Conservation (phyloP, 257 asterid genomes). For the Scutellaria barbata region DNA sequence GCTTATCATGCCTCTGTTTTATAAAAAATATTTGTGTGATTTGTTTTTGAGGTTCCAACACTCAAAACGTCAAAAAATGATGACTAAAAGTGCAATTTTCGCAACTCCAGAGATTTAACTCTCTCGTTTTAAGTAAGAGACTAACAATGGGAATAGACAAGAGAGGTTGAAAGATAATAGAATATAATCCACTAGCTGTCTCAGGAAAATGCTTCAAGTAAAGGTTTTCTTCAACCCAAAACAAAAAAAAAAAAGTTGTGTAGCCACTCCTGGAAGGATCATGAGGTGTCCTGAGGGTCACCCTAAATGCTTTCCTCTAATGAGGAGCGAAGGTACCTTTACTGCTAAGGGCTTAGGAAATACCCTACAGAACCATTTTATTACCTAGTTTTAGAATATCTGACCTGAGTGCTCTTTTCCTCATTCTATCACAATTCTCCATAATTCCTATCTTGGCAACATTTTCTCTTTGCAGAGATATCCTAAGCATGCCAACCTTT, state of each 20-base stretch:
- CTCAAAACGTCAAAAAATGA: not conserved
- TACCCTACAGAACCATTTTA: not conserved
- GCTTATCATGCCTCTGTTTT: conserved; percentile 8
- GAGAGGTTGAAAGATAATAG: not conserved
- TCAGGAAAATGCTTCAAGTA: not conserved
- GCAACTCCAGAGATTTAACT: conserved; percentile 7
- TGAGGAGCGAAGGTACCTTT: no score
- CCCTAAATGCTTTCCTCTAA: no score
- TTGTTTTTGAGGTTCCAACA: not conserved
- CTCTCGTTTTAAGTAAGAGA: not conserved
- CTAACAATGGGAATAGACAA: not conserved
- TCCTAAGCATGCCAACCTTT: conserved; percentile 9
- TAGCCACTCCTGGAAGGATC: no score
- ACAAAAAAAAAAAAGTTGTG: no score
- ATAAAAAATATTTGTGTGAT: not conserved
- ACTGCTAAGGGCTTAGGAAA: no score
- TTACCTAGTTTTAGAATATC: not conserved
- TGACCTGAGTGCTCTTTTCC: conserved; percentile 11
- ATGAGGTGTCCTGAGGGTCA: no score
- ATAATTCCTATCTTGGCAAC: not conserved
- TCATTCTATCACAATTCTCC: conserved; percentile 10
- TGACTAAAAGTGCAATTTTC: conserved; percentile 4
- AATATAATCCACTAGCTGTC: not conserved
- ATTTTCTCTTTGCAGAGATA: not conserved
- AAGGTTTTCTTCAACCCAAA: not conserved